These are phyloP conservation scores for Fermentozyma sake DNA, from an alignment of 1,139 yeast species.

Conservation along the genomic window DNA sequence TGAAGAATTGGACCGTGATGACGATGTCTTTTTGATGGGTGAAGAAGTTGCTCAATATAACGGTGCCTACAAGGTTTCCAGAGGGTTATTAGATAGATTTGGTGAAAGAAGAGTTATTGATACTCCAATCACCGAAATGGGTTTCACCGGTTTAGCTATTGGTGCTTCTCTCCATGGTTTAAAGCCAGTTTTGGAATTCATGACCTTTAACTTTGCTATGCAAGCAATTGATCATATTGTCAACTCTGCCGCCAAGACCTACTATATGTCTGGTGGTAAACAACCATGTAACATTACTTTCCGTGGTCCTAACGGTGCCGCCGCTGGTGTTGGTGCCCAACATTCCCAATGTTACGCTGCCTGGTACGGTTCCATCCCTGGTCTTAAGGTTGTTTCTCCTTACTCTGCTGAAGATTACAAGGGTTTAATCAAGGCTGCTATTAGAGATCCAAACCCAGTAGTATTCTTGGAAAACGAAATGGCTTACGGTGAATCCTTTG, in stretches of 20 bases:
- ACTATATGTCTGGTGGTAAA: slow-evolving; percentile 98
- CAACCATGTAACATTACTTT: slow-evolving; percentile 96
- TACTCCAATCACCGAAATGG: slow-evolving; percentile 99
- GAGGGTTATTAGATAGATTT: slow-evolving; percentile 92
- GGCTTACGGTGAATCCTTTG: slow-evolving; percentile 88
- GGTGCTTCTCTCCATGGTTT: slow-evolving; percentile 98
- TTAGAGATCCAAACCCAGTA: slow-evolving; percentile 98
- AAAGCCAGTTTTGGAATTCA: slow-evolving; percentile 95
- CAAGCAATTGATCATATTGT: slow-evolving; percentile 97
- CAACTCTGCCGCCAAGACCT: slow-evolving; percentile 98
- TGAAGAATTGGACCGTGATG: slow-evolving; percentile 96
- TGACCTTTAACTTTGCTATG: slow-evolving; percentile 99
- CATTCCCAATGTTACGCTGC: slow-evolving; percentile 97
- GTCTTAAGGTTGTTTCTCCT: slow-evolving; percentile 93
- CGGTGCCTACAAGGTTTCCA: slow-evolving; percentile 97
- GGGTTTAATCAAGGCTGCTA: slow-evolving; percentile 93
- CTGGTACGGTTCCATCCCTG: slow-evolving; percentile 98
- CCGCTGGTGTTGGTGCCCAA: slow-evolving; percentile 99
- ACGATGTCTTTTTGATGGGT: slow-evolving; percentile 91
- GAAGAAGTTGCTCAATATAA: slow-evolving; percentile 99
- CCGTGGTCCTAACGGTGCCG: slow-evolving; percentile 99
- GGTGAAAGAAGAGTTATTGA: slow-evolving; percentile 96
- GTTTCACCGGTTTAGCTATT: slow-evolving; percentile 94
- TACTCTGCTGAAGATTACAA: slow-evolving; percentile 94
- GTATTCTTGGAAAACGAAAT: slow-evolving; percentile 95